These are phyloP conservation scores for Solanum pinnatisectum DNA, from an alignment of 257 asterid genomes.

Conservation along the genomic window DNA sequence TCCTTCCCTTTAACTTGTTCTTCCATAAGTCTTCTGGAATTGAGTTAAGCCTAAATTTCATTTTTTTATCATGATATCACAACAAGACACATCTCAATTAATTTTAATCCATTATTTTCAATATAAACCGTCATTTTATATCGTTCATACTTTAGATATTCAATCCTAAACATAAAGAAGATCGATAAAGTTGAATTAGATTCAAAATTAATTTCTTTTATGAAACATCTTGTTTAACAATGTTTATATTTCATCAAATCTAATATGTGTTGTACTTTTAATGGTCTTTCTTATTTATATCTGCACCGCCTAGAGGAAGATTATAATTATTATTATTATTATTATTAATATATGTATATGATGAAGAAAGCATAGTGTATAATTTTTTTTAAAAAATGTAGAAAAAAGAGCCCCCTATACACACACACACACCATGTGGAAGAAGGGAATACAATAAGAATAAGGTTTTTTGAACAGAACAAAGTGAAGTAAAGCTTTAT, in stretches of 20 bases:
- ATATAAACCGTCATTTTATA: no score
- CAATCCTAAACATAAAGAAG: no score
- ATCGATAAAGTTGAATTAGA: not conserved
- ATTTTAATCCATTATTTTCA: no score
- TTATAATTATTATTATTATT: no score
- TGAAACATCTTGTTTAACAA: not conserved
- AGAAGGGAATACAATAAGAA: conserved; percentile 5
- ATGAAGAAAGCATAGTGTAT: not conserved
- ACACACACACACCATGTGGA: conserved; percentile 25
- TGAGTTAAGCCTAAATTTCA: no score
- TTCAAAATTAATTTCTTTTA: not conserved
- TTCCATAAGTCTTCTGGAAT: no score
- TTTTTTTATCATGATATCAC: no score
- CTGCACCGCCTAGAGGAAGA: not conserved
- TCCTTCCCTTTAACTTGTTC: no score
- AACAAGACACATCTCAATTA: no score
- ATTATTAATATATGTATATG: not conserved
- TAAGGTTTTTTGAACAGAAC: conserved; percentile 22
- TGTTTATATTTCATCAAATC: not conserved
- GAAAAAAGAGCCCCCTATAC: conserved; percentile 11
- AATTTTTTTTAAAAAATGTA: not conserved
- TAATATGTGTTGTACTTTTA: not conserved
- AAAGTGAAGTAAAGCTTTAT: conserved; percentile 15
- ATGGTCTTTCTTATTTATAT: not conserved
- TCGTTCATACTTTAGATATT: no score